phyloP scores from a whole-genome alignment of 2,329 filamentous ascomycete species.

The Fusarium heterosporum region DNA sequence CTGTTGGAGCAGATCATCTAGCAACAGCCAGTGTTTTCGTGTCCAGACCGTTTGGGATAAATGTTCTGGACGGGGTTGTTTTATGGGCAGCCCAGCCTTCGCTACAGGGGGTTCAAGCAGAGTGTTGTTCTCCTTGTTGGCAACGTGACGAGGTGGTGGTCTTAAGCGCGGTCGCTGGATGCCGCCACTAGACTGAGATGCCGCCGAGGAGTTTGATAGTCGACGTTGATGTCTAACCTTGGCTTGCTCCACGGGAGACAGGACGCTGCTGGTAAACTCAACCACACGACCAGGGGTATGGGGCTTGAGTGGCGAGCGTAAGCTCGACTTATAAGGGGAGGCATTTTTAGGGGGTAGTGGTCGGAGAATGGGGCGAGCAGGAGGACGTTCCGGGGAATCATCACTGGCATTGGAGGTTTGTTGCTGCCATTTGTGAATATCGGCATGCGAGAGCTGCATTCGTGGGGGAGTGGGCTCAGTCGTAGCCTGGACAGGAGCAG shows the following conservation, averaged over 20 bases:
- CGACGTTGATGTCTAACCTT: constrained; percentile 49
- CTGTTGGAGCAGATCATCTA: constrained; percentile 64
- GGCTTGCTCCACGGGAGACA: constrained; percentile 60
- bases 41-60: constrained; percentile 62
- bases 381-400: constrained; percentile 49
- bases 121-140: constrained; percentile 52
- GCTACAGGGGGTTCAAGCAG: constrained; percentile 45
- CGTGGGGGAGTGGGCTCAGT: constrained; percentile 51
- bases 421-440: constrained; percentile 58
- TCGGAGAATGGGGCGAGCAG: constrained; percentile 57
- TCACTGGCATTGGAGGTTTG: constrained; percentile 55
- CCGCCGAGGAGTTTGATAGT: constrained; percentile 43
- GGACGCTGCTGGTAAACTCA: constrained; percentile 65
- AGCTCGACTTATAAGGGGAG: constrained; percentile 67
- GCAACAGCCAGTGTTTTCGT: constrained; percentile 64
- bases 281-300: constrained; percentile 69
- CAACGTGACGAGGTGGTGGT: constrained; percentile 23
- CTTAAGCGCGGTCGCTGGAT: constrained; percentile 25
- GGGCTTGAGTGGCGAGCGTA: constrained; percentile 68
- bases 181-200: constrained; percentile 28
- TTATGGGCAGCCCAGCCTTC: constrained; percentile 45
- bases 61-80: constrained; percentile 29
- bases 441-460: constrained; percentile 57
- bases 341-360: constrained; percentile 63
- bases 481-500: constrained; percentile 38